Percentiles rank a stretch among this genome's conserved stretches.
Conservation (phyloP, 2,329 filamentous ascomycete genomes). For the Xylariaceae sp. region DNA sequence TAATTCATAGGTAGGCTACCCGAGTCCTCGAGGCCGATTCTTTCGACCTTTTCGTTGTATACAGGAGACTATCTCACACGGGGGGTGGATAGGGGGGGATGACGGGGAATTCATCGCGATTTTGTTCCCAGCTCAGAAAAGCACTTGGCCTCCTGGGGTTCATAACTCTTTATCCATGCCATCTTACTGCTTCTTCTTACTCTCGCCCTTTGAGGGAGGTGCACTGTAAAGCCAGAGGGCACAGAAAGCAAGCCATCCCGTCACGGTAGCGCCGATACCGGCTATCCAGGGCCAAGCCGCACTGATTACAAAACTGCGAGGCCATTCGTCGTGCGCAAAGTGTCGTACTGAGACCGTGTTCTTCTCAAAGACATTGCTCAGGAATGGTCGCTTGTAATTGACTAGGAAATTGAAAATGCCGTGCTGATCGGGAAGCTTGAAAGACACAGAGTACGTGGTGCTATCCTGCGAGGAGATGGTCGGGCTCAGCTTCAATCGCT, state of each 20-base stretch:
- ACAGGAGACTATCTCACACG: constrained; percentile 8
- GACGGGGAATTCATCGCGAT: constrained; percentile 1
- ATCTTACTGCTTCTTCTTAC: constrained; percentile 29
- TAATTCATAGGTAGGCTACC: constrained; percentile 1
- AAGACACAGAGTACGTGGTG: constrained; percentile 67
- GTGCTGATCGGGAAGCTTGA: constrained; percentile 90
- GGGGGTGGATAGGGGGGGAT: neutral
- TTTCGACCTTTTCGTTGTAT: neutral
- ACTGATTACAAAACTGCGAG: constrained; percentile 80
- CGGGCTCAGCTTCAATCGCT: constrained; percentile 69
- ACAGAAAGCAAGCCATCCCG: constrained; percentile 80
- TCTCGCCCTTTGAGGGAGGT: constrained; percentile 32
- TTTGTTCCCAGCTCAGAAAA: constrained; percentile 8
- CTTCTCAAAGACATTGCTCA: constrained; percentile 89
- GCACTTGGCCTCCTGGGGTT: neutral
- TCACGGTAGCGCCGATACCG: constrained; percentile 77
- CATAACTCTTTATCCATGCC: constrained; percentile 1
- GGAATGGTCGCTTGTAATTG: constrained; percentile 94
- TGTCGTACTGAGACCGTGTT: constrained; percentile 89
- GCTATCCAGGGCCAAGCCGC: constrained; percentile 93
- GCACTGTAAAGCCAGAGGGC: constrained; percentile 76
- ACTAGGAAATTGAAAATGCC: constrained; percentile 98
- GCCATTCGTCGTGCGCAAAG: constrained; percentile 96
- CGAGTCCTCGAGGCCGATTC: constrained; percentile 1
- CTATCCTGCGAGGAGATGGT: constrained; percentile 55